phyloP scores from a whole-genome alignment of 2,329 filamentous ascomycete genomes.

The Sordariomycetes sp. region DNA sequence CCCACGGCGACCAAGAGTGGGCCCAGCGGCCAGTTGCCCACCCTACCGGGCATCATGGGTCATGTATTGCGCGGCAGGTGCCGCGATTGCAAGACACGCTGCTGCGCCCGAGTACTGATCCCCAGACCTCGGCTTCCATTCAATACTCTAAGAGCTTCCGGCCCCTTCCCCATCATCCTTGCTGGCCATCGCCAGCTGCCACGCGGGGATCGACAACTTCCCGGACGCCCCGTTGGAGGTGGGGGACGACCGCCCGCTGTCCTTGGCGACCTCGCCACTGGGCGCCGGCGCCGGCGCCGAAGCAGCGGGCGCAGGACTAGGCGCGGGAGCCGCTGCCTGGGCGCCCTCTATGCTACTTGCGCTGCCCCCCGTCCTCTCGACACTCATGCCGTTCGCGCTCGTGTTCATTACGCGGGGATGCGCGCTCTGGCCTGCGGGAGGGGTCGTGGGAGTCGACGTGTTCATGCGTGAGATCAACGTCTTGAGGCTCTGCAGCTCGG shows the following conservation, averaged over 20 bases:
- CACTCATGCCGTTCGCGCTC: constrained; percentile 12
- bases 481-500: constrained; percentile 85
- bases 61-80: neutral
- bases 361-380: neutral
- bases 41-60: neutral
- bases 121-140: neutral
- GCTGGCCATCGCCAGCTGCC: constrained; percentile 52
- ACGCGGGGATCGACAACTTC: constrained; percentile 63
- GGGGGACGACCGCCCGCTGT: constrained; percentile 5
- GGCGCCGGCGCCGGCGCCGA: neutral
- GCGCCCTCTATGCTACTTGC: neutral
- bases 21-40: neutral
- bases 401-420: constrained; percentile 1
- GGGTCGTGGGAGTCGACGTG: constrained; percentile 13
- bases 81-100: neutral
- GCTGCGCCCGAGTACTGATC: neutral
- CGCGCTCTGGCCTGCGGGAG: constrained; percentile 9
- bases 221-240: constrained; percentile 20
- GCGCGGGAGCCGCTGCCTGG: neutral
- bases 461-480: constrained; percentile 58
- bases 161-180: constrained; percentile 12
- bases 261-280: neutral
- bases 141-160: constrained; percentile 6
- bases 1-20: neutral
- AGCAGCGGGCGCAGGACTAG: neutral